These are phyloP conservation scores for Stagonosporopsis cucurbitacearum DNA, from an alignment of 2,329 filamentous ascomycete species.

Conservation along the genomic window DNA sequence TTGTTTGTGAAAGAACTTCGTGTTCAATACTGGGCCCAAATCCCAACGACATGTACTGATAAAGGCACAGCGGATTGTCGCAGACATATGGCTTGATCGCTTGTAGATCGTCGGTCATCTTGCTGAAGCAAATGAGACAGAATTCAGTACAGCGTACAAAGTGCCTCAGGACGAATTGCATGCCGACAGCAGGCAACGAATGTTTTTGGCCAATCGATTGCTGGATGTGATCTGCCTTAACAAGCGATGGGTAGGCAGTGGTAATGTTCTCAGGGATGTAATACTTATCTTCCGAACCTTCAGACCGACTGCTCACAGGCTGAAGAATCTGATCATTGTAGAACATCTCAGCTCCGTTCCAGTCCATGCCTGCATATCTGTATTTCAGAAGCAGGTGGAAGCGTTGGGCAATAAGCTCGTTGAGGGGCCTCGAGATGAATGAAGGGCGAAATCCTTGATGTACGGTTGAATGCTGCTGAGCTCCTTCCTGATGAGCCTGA, in stretches of 20 bases:
- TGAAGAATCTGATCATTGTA: slow-evolving; percentile 55
- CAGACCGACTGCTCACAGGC: slow-evolving; percentile 32
- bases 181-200: slow-evolving; percentile 65
- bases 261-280: slow-evolving; percentile 44
- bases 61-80: slow-evolving; percentile 75
- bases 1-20: slow-evolving; percentile 78
- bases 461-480: slow-evolving; percentile 18
- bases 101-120: slow-evolving; percentile 68
- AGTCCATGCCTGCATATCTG: slow-evolving; percentile 63
- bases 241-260: slow-evolving; percentile 52
- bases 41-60: slow-evolving; percentile 86
- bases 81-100: slow-evolving; percentile 80
- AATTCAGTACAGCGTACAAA: slow-evolving; percentile 84
- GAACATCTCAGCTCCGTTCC: slow-evolving; percentile 71
- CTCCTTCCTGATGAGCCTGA: slow-evolving; percentile 26
- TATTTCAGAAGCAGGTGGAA: slow-evolving; percentile 69
- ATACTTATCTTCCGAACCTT: slow-evolving; percentile 50
- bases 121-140: slow-evolving; percentile 83
- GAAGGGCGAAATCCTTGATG: slow-evolving; percentile 58
- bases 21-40: slow-evolving; percentile 86
- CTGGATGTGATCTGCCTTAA: slow-evolving; percentile 59
- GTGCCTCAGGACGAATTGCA: slow-evolving; percentile 79
- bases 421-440: slow-evolving; percentile 75
- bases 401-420: slow-evolving; percentile 69
- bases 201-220: slow-evolving; percentile 41